A percentile compares a stretch with the other conserved stretches of the same genome.
These are phyloP conservation scores for Mucor piriformis DNA, from an alignment of 371 early-diverging fungal species.

Conservation along the genomic window DNA sequence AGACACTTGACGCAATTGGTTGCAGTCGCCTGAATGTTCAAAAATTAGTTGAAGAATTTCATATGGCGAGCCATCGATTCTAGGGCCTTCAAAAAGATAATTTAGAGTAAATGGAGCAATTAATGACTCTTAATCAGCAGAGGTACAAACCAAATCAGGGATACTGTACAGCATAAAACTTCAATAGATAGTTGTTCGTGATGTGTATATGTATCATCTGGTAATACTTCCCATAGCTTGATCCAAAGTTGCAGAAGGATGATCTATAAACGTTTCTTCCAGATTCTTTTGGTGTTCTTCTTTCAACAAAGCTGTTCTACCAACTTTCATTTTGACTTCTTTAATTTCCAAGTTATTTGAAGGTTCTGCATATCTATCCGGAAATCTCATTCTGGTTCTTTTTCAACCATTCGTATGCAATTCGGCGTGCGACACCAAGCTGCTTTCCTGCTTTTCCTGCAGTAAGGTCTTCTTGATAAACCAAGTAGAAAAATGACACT, in stretches of 20 bases:
- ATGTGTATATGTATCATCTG: too few species aligned
- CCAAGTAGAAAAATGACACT: slow-evolving; percentile 6
- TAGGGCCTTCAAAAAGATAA: too few species aligned
- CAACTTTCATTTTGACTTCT: slow-evolving; percentile 1
- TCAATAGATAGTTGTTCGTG: too few species aligned
- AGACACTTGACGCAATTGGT: too few species aligned
- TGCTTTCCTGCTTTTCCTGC: slow-evolving; percentile 13
- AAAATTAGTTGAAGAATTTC: too few species aligned
- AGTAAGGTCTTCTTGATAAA: slow-evolving; percentile 6
- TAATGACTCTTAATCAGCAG: too few species aligned
- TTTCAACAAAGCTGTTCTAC: slow-evolving; percentile 1
- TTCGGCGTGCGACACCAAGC: slow-evolving; percentile 4
- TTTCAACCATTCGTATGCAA: slow-evolving; percentile 10
- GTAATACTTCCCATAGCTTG: slow-evolving; percentile 1
- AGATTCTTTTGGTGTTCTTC: slow-evolving; percentile 10
- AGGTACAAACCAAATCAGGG: too few species aligned
- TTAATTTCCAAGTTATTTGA: background rate
- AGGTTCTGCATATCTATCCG: too few species aligned
- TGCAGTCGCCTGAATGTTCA: too few species aligned
- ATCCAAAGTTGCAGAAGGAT: slow-evolving; percentile 13
- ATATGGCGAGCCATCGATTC: too few species aligned
- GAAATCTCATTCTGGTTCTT: slow-evolving; percentile 9
- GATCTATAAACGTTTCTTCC: slow-evolving; percentile 5
- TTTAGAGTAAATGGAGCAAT: too few species aligned
- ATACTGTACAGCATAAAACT: too few species aligned